Conservation (phyloP, 441 rosid species). For the Euphorbia celastroides region DNA sequence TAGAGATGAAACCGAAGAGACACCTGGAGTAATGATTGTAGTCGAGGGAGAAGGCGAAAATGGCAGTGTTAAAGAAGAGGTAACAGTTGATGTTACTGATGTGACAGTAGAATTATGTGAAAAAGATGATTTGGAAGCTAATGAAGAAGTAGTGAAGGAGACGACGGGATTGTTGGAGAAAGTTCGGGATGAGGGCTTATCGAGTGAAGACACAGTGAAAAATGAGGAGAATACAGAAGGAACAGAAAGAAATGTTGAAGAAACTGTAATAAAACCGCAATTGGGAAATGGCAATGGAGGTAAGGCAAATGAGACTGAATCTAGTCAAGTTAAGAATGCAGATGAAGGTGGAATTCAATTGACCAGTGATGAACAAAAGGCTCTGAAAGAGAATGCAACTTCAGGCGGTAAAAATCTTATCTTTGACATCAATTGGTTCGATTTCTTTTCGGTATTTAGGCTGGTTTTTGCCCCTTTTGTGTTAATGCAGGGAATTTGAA, state of each 20-base stretch:
- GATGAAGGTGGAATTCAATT: conserved; percentile 24
- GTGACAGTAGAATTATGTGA: conserved; percentile 23
- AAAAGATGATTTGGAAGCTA: conserved; percentile 19
- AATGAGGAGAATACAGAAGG: conserved; percentile 13
- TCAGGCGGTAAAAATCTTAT: conserved; percentile 44
- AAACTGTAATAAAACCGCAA: too few species aligned
- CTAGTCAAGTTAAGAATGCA: conserved; percentile 10
- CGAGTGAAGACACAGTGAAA: conserved; percentile 17
- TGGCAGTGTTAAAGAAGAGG: conserved; percentile 10
- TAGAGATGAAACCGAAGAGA: conserved; percentile 17
- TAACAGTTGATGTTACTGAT: conserved; percentile 23
- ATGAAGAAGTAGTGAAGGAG: conserved; percentile 35
- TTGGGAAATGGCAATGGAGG: too few species aligned
- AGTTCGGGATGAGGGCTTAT: conserved; percentile 38
- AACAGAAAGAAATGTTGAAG: too few species aligned
- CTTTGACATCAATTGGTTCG: neutral
- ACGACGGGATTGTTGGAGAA: conserved; percentile 41
- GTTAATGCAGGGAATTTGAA: conserved; percentile 21
- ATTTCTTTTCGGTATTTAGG: neutral
- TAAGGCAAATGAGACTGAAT: neutral
- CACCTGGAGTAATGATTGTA: conserved; percentile 17
- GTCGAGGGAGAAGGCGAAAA: conserved; percentile 29
- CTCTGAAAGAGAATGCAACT: neutral
- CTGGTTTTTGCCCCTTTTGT: neutral
- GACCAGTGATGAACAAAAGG: conserved; percentile 9